phyloP scores from a whole-genome alignment of 371 early-diverging fungal species.

The Actinomortierella wolfii region DNA sequence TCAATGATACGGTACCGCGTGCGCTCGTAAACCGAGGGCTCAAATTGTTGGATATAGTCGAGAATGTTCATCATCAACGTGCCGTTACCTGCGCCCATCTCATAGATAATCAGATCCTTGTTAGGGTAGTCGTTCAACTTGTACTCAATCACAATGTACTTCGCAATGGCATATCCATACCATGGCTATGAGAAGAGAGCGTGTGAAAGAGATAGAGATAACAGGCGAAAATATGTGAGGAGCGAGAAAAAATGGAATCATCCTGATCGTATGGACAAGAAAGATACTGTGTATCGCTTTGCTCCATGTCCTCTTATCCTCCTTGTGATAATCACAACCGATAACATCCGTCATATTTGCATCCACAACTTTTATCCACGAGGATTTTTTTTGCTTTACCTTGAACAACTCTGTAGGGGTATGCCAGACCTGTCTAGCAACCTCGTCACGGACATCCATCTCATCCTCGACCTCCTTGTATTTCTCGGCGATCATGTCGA shows the following conservation, averaged over 20 bases:
- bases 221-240: background rate
- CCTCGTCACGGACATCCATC: constrained; percentile 60
- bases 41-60: constrained; percentile 78
- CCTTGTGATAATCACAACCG: too few species aligned
- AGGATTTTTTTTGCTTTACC: too few species aligned
- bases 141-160: constrained; percentile 84
- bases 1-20: constrained; percentile 92
- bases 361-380: too few species aligned
- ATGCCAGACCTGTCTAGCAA: constrained; percentile 93
- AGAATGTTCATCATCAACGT: constrained; percentile 93
- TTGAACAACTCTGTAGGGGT: constrained; percentile 96
- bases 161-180: constrained; percentile 92
- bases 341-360: too few species aligned
- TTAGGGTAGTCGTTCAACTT: constrained; percentile 62
- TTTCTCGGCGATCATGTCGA: constrained; percentile 74
- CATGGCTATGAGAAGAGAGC: constrained; percentile 63
- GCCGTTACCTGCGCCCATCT: constrained; percentile 97
- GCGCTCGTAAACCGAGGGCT: constrained; percentile 79
- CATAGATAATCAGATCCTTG: constrained; percentile 85
- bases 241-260: background rate
- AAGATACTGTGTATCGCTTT: background rate
- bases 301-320: too few species aligned
- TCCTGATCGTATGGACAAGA: background rate
- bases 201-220: constrained; percentile 5
- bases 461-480: constrained; percentile 82